Base-by-base conservation (phyloP, 2,329 filamentous ascomycete species). In the Stemphylium beticola region DNA sequence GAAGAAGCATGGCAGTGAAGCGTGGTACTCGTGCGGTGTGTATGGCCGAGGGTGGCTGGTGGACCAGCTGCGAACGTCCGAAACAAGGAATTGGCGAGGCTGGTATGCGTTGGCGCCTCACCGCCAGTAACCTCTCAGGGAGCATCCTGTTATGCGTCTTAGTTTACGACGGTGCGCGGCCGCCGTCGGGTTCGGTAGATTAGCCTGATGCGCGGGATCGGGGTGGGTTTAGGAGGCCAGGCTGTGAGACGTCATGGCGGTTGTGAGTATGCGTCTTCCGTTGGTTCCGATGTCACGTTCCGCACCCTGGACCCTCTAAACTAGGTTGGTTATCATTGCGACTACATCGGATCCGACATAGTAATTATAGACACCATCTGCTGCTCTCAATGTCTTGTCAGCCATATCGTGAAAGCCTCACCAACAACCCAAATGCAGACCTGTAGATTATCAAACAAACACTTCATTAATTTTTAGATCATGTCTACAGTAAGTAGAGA, bases 71-170 rank as follows among this genome's bases (percentile, higher is more conserved):
- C 39, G 34, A 12, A 49, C 42, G 22, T 46, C 49, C 58, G 49
- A 62, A 58, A 66, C 59, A 62, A 54, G 58, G 61, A 70, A 74
- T 63, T 71, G 53, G 60, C 67, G 71, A 62, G 71, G 71, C 67
- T 73, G 71, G 71, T 65, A 61, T 73, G 70, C 53, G 63, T 60
- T 68, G 62, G 65, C 64, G 56, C 48, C 52, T 65, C 64, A 65
- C 59, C 58, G 62, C 57, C 60, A 56, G 49, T 49, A 49, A 47
- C 31, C 44, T 45, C 43, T 45, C 61, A 61, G 39, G 60, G 49
- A 17, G 36, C 60, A 65, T 62, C 47, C 57, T 58, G 44, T 53
- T 26, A 33, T 18, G 10, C 32, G 33, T 20, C 37, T 15, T 38
- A 47, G 17, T 41, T 43, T 37, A 44, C 26, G 8, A 44, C 31